Evolutionary conservation across 2,329 filamentous ascomycete genomes (phyloP).

Genomic region (Penicillium hordei): DNA sequence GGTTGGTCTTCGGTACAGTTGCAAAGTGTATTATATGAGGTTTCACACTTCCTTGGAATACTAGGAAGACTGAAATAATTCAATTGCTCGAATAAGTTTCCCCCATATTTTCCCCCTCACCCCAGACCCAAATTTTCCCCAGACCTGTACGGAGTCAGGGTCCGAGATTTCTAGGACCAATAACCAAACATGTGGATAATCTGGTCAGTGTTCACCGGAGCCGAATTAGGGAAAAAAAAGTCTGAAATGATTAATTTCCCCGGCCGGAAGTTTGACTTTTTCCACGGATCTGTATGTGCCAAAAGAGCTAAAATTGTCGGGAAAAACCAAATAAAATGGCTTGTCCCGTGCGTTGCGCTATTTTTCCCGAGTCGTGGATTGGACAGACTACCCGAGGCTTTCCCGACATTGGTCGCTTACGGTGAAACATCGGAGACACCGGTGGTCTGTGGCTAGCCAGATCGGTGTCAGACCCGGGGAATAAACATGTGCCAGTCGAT

Average conservation of each 20-base stretch:
- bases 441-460: background rate
- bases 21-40: no score
- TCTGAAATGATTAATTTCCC: background rate
- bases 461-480: background rate
- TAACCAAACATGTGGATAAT: background rate
- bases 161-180: background rate
- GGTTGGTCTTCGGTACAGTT: background rate
- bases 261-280: background rate
- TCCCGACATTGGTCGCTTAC: slow-evolving; percentile 15
- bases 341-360: slow-evolving; percentile 6
- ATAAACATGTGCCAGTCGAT: background rate
- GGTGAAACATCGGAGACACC: slow-evolving; percentile 10
- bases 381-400: slow-evolving; percentile 16
- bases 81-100: background rate
- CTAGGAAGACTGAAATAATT: background rate
- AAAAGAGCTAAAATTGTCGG: background rate
- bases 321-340: background rate
- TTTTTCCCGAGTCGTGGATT: slow-evolving; percentile 23
- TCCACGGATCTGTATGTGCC: background rate
- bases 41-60: background rate
- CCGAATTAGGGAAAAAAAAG: background rate
- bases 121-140: slow-evolving; percentile 4
- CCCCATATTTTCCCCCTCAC: slow-evolving; percentile 8
- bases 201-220: slow-evolving; percentile 14
- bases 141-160: background rate